Percentiles rank a stretch among this genome's conserved stretches.
These are phyloP conservation scores for Cladosporium oxysporum DNA, from an alignment of 2,329 filamentous ascomycete genomes.

Conservation along the genomic window DNA sequence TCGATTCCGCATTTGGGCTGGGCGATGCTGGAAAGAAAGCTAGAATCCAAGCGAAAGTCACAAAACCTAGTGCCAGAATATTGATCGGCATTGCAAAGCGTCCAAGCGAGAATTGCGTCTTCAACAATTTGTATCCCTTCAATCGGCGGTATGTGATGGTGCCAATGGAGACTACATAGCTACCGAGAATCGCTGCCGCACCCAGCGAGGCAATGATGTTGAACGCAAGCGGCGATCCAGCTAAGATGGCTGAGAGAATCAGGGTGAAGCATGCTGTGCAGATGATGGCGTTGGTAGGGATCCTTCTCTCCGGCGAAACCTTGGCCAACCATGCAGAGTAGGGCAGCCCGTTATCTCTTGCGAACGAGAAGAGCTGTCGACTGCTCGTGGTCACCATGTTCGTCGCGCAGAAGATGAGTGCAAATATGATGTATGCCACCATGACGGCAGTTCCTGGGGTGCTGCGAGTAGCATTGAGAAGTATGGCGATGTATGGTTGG, in stretches of 20 bases:
- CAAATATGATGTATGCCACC: conserved; percentile 25
- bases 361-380: conserved; percentile 47
- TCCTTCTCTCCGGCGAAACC: conserved; percentile 29
- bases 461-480: conserved; percentile 31
- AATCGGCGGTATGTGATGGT: conserved; percentile 37
- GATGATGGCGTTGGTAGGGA: conserved; percentile 34
- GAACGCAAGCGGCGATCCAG: conserved; percentile 43
- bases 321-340: conserved; percentile 32
- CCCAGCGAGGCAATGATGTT: conserved; percentile 44
- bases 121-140: conserved; percentile 33
- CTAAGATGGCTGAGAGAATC: conserved; percentile 40
- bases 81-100: conserved; percentile 30
- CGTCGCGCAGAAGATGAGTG: conserved; percentile 43
- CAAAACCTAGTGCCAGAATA: conserved; percentile 20
- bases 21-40: conserved; percentile 32
- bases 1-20: conserved; percentile 22
- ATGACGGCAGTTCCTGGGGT: conserved; percentile 28
- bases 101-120: conserved; percentile 35
- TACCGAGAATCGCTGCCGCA: conserved; percentile 37
- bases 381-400: conserved; percentile 43
- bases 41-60: conserved; percentile 24
- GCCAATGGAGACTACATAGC: conserved; percentile 37
- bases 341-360: conserved; percentile 38
- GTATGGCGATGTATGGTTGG: conserved; percentile 21
- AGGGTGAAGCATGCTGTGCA: conserved; percentile 21